phyloP scores from a whole-genome alignment of 2,329 filamentous ascomycete species.

The Mollisiaceae sp. region DNA sequence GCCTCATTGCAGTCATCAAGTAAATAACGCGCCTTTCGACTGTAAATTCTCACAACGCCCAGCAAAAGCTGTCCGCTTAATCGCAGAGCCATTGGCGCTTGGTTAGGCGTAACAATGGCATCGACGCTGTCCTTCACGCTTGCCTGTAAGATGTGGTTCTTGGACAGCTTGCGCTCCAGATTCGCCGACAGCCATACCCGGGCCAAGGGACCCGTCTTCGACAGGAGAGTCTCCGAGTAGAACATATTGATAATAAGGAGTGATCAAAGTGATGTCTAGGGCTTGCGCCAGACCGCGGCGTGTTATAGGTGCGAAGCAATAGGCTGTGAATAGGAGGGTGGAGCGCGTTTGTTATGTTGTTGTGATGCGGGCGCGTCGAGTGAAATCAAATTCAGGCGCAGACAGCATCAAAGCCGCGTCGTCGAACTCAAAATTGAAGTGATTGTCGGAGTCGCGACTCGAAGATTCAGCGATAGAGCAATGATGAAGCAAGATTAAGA shows the following conservation, averaged over 20 bases:
- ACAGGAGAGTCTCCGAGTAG: slow-evolving; percentile 93
- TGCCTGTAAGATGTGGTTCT: slow-evolving; percentile 92
- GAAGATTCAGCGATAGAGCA: slow-evolving; percentile 18
- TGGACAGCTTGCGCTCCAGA: slow-evolving; percentile 96
- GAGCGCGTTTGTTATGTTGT: slow-evolving; percentile 37
- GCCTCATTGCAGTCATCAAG: slow-evolving; percentile 98
- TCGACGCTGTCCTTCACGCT: slow-evolving; percentile 95
- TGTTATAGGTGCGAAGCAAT: slow-evolving; percentile 25
- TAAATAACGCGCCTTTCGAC: slow-evolving; percentile 93
- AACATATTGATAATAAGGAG: slow-evolving; percentile 70
- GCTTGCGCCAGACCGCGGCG: slow-evolving; percentile 33
- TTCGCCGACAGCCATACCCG: slow-evolving; percentile 98
- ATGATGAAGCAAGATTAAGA: slow-evolving; percentile 23
- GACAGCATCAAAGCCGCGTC: slow-evolving; percentile 24
- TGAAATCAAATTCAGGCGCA: slow-evolving; percentile 25
- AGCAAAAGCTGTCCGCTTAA: slow-evolving; percentile 92
- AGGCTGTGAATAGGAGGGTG: slow-evolving; percentile 8
- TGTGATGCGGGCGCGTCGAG: slow-evolving; percentile 32
- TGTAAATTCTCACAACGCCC: slow-evolving; percentile 97
- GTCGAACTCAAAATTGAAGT: slow-evolving; percentile 6
- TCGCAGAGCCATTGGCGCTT: slow-evolving; percentile 93
- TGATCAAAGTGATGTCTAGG: slow-evolving; percentile 29
- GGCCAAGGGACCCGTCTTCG: slow-evolving; percentile 95
- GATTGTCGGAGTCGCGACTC: slow-evolving; percentile 22
- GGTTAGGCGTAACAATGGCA: slow-evolving; percentile 89